A percentile compares a stretch with the other conserved stretches of the same genome.
phyloP scores from a whole-genome alignment of 1,284 basidiomycete species.

The Ceratobasidium sp. region DNA sequence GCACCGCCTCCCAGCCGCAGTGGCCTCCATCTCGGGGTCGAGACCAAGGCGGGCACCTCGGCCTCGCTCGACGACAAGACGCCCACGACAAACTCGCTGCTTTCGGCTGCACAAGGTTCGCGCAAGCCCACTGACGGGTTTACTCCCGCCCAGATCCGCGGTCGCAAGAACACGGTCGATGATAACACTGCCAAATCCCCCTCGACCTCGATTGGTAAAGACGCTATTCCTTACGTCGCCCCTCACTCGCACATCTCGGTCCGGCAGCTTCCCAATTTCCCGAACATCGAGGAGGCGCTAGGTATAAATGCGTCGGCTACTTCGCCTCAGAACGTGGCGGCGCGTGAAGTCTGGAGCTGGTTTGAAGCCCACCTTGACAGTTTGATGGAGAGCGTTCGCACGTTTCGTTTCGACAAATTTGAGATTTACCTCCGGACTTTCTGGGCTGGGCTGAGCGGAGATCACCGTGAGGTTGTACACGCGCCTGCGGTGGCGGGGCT shows the following conservation, averaged over 20 bases:
- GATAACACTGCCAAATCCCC: constrained; percentile 28
- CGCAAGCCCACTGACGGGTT: constrained; percentile 55
- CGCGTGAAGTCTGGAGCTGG: constrained; percentile 86
- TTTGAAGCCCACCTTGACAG: constrained; percentile 86
- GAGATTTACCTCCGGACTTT: constrained; percentile 84
- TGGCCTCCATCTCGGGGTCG: constrained; percentile 28
- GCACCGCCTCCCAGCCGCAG: constrained; percentile 30
- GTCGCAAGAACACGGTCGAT: constrained; percentile 38
- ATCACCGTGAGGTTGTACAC: constrained; percentile 84
- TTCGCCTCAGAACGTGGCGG: constrained; percentile 76
- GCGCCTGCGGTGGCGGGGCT: constrained; percentile 85
- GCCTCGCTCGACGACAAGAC: constrained; percentile 74
- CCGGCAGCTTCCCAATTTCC: constrained; percentile 79
- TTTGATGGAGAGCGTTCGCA: constrained; percentile 76
- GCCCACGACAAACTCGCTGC: constrained; percentile 77
- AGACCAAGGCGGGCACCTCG: constrained; percentile 33
- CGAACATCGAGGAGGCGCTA: constrained; percentile 84
- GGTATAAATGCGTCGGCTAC: constrained; percentile 65
- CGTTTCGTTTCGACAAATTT: constrained; percentile 85
- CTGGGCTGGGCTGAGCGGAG: constrained; percentile 77
- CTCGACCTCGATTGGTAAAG: constrained; percentile 39
- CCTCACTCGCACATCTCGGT: constrained; percentile 61
- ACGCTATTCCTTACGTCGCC: constrained; percentile 34
- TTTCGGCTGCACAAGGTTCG: constrained; percentile 77
- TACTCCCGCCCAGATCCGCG: constrained; percentile 69